A percentile compares a stretch with the other conserved stretches of the same genome.
phyloP scores from a whole-genome alignment of 352 stramenopile genomes.

The Phytophthora lateralis region DNA sequence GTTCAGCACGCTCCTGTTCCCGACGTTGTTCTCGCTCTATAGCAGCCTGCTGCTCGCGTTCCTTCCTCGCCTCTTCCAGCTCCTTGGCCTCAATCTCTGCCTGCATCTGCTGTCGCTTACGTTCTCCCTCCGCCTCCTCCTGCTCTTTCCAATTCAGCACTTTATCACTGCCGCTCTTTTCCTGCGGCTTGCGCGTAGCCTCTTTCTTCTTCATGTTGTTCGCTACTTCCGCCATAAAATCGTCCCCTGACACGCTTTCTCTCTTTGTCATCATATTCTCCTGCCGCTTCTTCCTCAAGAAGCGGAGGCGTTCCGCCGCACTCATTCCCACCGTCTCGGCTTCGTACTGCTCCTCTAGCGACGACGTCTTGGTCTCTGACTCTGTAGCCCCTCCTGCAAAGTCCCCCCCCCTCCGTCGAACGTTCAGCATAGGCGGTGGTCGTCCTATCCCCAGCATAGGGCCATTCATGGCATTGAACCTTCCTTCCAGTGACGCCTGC shows the following conservation, averaged over 20 bases:
- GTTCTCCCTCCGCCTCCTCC: constrained; percentile 39
- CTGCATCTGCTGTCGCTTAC: constrained; percentile 39
- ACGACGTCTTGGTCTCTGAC: constrained; percentile 11
- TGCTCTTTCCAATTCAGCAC: constrained; percentile 37
- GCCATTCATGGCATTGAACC: constrained; percentile 27
- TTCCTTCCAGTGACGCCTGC: constrained; percentile 59
- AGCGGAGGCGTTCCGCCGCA: constrained; percentile 63
- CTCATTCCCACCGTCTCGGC: constrained; percentile 66
- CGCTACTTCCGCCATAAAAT: constrained; percentile 72
- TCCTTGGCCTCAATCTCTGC: constrained; percentile 37
- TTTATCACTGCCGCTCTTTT: constrained; percentile 22
- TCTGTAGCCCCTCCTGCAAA: background rate
- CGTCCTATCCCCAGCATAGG: constrained; percentile 35
- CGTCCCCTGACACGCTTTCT: constrained; percentile 51
- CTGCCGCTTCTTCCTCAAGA: constrained; percentile 65
- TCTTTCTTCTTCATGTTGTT: constrained; percentile 81
- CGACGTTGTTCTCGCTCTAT: constrained; percentile 28
- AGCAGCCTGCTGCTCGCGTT: constrained; percentile 31
- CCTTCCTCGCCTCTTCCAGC: constrained; percentile 32
- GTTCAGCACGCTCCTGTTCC: constrained; percentile 31
- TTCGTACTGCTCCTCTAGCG: constrained; percentile 54
- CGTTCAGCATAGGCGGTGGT: constrained; percentile 39
- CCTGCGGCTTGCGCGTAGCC: constrained; percentile 14
- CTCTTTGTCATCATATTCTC: constrained; percentile 58
- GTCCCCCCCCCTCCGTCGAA: constrained; percentile 18